These are phyloP conservation scores for Ascochyta pisi DNA, from an alignment of 2,329 filamentous ascomycete species.

Conservation along the genomic window DNA sequence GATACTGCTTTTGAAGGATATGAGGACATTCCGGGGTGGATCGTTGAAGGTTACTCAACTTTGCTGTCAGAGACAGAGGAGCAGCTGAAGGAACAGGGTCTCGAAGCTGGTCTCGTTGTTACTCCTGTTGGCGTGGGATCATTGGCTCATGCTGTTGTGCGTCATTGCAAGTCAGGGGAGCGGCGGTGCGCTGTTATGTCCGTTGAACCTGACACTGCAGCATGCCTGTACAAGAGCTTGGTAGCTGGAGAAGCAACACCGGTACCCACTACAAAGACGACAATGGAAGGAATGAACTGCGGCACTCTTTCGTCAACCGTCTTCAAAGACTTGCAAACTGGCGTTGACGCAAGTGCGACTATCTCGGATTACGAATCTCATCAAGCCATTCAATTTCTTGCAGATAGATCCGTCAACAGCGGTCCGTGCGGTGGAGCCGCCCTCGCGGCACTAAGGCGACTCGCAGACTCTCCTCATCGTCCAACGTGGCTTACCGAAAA, in stretches of 20 bases:
- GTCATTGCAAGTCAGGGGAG: slow-evolving; percentile 64
- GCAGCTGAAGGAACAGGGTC: slow-evolving; percentile 58
- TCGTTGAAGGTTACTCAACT: slow-evolving; percentile 78
- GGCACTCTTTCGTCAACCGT: slow-evolving; percentile 71
- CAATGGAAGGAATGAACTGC: slow-evolving; percentile 78
- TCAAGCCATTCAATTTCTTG: slow-evolving; percentile 62
- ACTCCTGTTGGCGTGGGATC: slow-evolving; percentile 76
- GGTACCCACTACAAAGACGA: slow-evolving; percentile 66
- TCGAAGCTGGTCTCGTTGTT: slow-evolving; percentile 58
- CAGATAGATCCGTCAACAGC: slow-evolving; percentile 54
- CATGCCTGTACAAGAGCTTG: slow-evolving; percentile 63
- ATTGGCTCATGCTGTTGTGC: slow-evolving; percentile 71
- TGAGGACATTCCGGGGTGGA: slow-evolving; percentile 72
- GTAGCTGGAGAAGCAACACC: slow-evolving; percentile 56
- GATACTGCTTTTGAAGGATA: slow-evolving; percentile 74
- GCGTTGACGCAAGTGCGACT: slow-evolving; percentile 66
- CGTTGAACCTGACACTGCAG: slow-evolving; percentile 73
- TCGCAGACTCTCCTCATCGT: slow-evolving; percentile 48
- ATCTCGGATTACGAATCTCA: slow-evolving; percentile 71
- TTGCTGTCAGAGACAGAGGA: slow-evolving; percentile 72
- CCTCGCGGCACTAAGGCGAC: slow-evolving; percentile 63
- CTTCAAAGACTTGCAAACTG: slow-evolving; percentile 65
- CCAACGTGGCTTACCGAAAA: slow-evolving; percentile 51
- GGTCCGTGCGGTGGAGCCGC: slow-evolving; percentile 70
- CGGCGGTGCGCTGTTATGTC: slow-evolving; percentile 59